Conservation (phyloP, 331 rosid species). For the Telfairia occidentalis region DNA sequence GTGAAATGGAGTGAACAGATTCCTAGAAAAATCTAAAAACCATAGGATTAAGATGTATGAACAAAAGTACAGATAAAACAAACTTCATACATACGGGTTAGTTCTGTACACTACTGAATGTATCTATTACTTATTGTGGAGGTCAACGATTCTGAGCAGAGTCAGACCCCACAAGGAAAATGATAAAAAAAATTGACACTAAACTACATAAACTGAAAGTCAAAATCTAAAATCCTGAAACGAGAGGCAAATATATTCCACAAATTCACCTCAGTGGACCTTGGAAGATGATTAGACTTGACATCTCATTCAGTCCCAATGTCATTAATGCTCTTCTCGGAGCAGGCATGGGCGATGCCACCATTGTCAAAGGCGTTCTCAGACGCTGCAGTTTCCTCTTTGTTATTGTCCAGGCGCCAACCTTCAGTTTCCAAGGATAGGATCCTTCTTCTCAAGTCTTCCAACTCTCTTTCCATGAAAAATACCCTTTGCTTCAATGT, state of each 20-base stretch:
- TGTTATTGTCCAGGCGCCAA: background rate
- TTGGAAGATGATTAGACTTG: background rate
- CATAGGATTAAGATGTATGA: background rate
- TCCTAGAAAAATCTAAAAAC: background rate
- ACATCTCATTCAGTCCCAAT: background rate
- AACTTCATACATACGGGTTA: background rate
- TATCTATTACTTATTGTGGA: background rate
- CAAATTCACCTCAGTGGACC: conserved; percentile 1
- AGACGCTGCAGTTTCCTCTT: conserved; percentile 12
- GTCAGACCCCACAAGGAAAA: conserved; percentile 4
- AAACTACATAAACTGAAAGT: conserved; percentile 7
- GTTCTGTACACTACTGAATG: background rate
- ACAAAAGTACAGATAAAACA: background rate
- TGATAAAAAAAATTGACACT: background rate
- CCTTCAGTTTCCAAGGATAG: conserved; percentile 13
- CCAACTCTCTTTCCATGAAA: conserved; percentile 15
- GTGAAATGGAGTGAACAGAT: background rate
- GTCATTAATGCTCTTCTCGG: conserved; percentile 1
- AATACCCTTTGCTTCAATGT: conserved; percentile 17
- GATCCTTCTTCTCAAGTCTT: conserved; percentile 12
- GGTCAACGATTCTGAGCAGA: background rate
- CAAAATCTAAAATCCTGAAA: background rate
- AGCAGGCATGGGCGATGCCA: background rate
- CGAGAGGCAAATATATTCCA: background rate
- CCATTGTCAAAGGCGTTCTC: conserved; percentile 10